Percentiles rank a stretch among this genome's conserved stretches.
Evolutionary conservation across 257 asterid genomes (phyloP).

Genomic region (Thymus mandschuricus): DNA sequence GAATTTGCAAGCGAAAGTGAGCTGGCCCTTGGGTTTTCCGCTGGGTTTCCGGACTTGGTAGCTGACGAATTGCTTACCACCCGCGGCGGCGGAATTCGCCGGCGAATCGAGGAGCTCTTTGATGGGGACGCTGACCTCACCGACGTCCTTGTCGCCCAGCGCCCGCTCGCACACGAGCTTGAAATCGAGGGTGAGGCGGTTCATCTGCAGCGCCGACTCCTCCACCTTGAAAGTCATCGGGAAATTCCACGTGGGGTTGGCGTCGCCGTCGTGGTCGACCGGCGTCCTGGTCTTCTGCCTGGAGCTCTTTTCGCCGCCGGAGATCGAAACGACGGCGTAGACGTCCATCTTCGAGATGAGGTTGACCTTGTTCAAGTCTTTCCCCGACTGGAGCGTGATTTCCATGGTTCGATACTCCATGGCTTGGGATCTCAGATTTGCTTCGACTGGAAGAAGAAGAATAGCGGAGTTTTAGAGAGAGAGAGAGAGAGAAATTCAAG

Average conservation of each 20-base stretch:
- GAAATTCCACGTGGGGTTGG: slow-evolving; percentile 77
- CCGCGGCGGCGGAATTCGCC: slow-evolving; percentile 38
- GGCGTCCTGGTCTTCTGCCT: slow-evolving; percentile 67
- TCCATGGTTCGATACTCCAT: slow-evolving; percentile 74
- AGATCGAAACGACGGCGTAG: slow-evolving; percentile 66
- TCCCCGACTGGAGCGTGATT: slow-evolving; percentile 56
- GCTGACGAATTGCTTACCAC: slow-evolving; percentile 57
- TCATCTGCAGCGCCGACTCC: slow-evolving; percentile 59
- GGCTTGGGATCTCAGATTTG: neutral
- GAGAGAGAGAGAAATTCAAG: neutral
- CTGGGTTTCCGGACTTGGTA: slow-evolving; percentile 83
- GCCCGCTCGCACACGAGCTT: slow-evolving; percentile 68
- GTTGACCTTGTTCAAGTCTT: slow-evolving; percentile 73
- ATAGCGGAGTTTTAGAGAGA: slow-evolving; percentile 30
- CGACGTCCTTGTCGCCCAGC: slow-evolving; percentile 80
- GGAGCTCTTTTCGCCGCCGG: slow-evolving; percentile 51
- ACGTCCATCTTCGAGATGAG: slow-evolving; percentile 77
- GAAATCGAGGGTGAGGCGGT: slow-evolving; percentile 65
- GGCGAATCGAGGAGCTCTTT: slow-evolving; percentile 79
- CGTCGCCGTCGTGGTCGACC: slow-evolving; percentile 60
- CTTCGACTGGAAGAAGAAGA: neutral
- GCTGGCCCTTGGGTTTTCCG: slow-evolving; percentile 83
- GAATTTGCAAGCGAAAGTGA: slow-evolving; percentile 65
- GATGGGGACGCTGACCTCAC: slow-evolving; percentile 71
- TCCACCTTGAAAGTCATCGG: slow-evolving; percentile 73